Evolutionary conservation across 148 eudicot genomes (phyloP), one percentile per base, ranked within the genome.

Genomic region (Spergularia marina): DNA sequence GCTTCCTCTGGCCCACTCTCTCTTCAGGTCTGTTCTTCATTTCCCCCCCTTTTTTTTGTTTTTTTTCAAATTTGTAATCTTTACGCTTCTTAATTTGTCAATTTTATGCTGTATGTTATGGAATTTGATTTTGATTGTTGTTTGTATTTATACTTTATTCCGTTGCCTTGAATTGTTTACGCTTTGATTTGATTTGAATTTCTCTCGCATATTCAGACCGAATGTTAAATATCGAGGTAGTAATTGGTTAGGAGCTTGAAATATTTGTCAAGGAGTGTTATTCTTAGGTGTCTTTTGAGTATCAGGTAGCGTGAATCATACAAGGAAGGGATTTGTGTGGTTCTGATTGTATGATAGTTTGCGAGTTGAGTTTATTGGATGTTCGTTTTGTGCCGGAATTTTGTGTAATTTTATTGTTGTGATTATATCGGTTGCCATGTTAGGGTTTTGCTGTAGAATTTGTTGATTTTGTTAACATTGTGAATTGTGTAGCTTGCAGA

Each of bases 1-100:
- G 60, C 89, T 15, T 83, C 97, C 7, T 72, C 82, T 53, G 92
- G 87, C 0, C 91, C 98, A 21, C 90, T 88, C 70, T 75, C 98
- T 39, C 75, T 80, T 73, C 68, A 93, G 94, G 97, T 91, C 49
- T 44, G 8, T 44, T 44, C 44, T 41, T 51, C 23, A 13, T 49
- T 72, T 23, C 11, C 10, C 44, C 18, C 10, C 25, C n/a, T n/a
- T n/a, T n/a, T n/a, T n/a, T 15, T 53, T 2, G 2, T 9, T 20
- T 2, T 10, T 5, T 58, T 56, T 74, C 5, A 13, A 25, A 34
- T 53, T 36, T 6, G 11, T 65, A 4, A 7, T 14, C 41, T 23
- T 74, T 12, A 57, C n/a, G 61, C 12, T 36, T 53, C 10, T 57
- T 39, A 0, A 40, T 39, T 36, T 57, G 21, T 23, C 7, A 57